Evolutionary conservation across 345 rosid genomes (phyloP).

Genomic region (Brassica rapa): DNA sequence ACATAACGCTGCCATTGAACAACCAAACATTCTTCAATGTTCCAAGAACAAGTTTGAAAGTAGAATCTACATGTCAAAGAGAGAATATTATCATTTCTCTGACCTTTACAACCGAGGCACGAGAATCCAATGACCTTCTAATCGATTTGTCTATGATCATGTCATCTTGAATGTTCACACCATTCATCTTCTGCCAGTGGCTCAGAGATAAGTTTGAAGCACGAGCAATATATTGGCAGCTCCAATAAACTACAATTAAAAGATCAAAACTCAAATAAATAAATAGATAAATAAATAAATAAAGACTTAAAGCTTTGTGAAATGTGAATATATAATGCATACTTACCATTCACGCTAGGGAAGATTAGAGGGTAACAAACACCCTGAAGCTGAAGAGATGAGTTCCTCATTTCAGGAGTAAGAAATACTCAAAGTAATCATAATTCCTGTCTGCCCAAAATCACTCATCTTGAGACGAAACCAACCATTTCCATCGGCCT

Average conservation of each 20-base stretch:
- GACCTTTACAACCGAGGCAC: conserved; percentile 88
- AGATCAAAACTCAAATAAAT: background rate
- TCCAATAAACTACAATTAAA: conserved; percentile 72
- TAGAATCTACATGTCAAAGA: background rate
- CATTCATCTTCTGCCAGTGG: conserved; percentile 95
- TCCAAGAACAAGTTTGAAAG: background rate
- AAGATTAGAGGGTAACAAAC: conserved; percentile 95
- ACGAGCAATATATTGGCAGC: conserved; percentile 86
- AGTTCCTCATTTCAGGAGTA: conserved; percentile 85
- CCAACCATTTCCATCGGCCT: too few species aligned
- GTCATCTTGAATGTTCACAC: conserved; percentile 77
- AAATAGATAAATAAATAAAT: background rate
- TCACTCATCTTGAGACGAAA: conserved; percentile 69
- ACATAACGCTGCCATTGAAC: conserved; percentile 73
- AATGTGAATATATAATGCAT: background rate
- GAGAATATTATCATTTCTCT: conserved; percentile 15
- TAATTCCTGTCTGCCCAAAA: conserved; percentile 82
- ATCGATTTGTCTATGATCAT: conserved; percentile 81
- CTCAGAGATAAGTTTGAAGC: conserved; percentile 78
- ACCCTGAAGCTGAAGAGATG: conserved; percentile 93
- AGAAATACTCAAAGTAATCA: conserved; percentile 81
- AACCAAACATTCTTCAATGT: conserved; percentile 16
- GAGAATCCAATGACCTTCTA: conserved; percentile 73
- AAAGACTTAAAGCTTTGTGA: background rate
- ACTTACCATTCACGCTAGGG: conserved; percentile 84